phyloP scores from a whole-genome alignment of 192 early-diverging fungal species.

The Chytriomyces sp. region DNA sequence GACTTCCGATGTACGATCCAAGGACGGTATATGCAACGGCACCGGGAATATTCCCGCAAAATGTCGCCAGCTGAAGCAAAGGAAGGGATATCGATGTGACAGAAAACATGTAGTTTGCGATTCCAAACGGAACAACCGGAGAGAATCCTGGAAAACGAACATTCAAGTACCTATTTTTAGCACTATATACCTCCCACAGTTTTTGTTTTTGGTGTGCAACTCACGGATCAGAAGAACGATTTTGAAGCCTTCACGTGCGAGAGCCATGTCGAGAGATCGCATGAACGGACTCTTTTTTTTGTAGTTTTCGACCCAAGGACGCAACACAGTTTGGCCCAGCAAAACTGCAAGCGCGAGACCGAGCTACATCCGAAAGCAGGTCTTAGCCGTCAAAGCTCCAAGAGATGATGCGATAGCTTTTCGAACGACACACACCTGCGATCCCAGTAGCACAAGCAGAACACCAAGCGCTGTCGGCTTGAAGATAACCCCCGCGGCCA shows the following conservation, averaged over 20 bases:
- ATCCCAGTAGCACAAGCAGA: conserved; percentile 36
- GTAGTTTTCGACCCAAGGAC: conserved; percentile 33
- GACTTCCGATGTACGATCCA: conserved; percentile 33
- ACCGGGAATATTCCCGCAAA: conserved; percentile 32
- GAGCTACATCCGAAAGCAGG: not conserved
- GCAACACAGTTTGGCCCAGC: conserved; percentile 29
- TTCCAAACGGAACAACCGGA: conserved; percentile 36
- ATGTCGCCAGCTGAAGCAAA: conserved; percentile 21
- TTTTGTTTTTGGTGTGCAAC: not conserved
- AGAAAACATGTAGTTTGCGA: conserved; percentile 36
- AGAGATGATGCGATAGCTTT: too few species aligned
- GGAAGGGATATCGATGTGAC: conserved; percentile 27
- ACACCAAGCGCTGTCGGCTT: conserved; percentile 21
- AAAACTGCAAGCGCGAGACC: conserved; percentile 19
- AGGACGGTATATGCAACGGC: conserved; percentile 32
- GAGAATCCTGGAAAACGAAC: conserved; percentile 18
- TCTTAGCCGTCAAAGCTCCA: too few species aligned
- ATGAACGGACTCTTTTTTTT: conserved; percentile 16
- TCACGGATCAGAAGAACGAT: conserved; percentile 37
- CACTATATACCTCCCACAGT: not conserved
- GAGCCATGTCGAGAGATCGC: conserved; percentile 27
- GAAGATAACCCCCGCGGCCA: conserved; percentile 40
- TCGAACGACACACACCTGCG: conserved; percentile 8
- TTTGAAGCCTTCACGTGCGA: conserved; percentile 36
- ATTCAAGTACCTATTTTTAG: not conserved